Conservation (phyloP, 2,329 filamentous ascomycete species). For the Uncinocarpus reesii region DNA sequence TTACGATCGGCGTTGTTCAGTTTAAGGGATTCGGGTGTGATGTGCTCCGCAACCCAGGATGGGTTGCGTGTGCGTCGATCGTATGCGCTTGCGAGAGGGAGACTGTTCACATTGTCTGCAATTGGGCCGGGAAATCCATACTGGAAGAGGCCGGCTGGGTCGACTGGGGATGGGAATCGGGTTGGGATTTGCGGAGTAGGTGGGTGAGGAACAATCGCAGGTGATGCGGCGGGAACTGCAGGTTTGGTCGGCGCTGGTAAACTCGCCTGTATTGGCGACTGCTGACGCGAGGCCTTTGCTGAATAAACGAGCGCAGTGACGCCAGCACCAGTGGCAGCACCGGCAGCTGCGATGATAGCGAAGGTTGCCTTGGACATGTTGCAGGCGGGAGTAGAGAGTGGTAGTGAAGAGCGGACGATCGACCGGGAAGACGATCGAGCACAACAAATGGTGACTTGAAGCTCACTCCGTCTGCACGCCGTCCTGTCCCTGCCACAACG, state of each 20-base stretch:
- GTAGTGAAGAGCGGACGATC: not conserved
- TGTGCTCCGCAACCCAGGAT: conserved; percentile 91
- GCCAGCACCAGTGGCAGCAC: conserved; percentile 66
- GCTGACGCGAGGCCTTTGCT: conserved; percentile 46
- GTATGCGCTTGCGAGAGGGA: conserved; percentile 74
- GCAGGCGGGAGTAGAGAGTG: no score
- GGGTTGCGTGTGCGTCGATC: conserved; percentile 87
- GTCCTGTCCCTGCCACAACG: no score
- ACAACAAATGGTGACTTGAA: no score
- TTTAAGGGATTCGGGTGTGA: conserved; percentile 75
- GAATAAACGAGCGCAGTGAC: conserved; percentile 59
- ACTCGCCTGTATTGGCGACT: conserved; percentile 30
- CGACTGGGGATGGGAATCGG: conserved; percentile 44
- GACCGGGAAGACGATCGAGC: no score
- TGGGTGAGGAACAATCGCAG: conserved; percentile 23
- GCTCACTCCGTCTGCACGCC: no score
- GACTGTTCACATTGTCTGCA: conserved; percentile 65
- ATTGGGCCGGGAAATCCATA: conserved; percentile 90
- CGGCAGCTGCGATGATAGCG: conserved; percentile 63
- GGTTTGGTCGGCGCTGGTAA: conserved; percentile 24
- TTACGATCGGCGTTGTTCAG: conserved; percentile 69
- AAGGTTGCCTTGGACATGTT: conserved; percentile 70
- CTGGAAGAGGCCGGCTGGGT: conserved; percentile 67
- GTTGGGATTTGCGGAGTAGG: conserved; percentile 25
- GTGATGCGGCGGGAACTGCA: conserved; percentile 21